Evolutionary conservation across 345 rosid genomes (phyloP).

Genomic region (Boechera retrofracta): DNA sequence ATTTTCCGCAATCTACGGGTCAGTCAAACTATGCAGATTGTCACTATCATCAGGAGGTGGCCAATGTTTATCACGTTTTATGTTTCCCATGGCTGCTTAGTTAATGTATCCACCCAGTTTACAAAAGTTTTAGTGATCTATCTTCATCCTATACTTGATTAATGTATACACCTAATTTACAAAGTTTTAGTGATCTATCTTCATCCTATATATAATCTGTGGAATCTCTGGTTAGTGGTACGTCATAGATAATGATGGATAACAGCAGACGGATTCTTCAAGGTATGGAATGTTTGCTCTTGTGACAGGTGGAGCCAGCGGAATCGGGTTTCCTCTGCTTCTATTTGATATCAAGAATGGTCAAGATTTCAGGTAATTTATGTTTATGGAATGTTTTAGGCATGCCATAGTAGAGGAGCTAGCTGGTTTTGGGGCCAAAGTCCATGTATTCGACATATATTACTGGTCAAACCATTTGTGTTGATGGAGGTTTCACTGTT

Average conservation of each 20-base stretch:
- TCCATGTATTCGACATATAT: not conserved
- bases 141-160: not conserved
- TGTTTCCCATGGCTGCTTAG: no score
- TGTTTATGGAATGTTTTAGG: not conserved
- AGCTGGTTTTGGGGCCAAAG: slow-evolving; percentile 18
- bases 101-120: no score
- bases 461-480: not conserved
- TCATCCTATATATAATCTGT: not conserved
- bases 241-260: slow-evolving; percentile 7
- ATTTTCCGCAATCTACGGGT: no score
- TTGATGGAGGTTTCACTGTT: not conserved
- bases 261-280: slow-evolving; percentile 55
- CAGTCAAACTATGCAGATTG: no score
- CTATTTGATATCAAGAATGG: no score
- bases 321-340: slow-evolving; percentile 43
- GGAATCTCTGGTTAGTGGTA: not conserved
- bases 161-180: no score
- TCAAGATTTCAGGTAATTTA: no score
- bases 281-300: slow-evolving; percentile 49
- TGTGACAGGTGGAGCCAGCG: slow-evolving; percentile 53
- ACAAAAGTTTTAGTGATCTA: not conserved
- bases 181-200: no score
- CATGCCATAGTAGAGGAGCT: slow-evolving; percentile 33
- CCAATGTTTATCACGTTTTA: no score
- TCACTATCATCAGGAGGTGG: no score